Evolutionary conservation across 768 basidiomycete genomes (phyloP).

Genomic region (Trametes cubensis): DNA sequence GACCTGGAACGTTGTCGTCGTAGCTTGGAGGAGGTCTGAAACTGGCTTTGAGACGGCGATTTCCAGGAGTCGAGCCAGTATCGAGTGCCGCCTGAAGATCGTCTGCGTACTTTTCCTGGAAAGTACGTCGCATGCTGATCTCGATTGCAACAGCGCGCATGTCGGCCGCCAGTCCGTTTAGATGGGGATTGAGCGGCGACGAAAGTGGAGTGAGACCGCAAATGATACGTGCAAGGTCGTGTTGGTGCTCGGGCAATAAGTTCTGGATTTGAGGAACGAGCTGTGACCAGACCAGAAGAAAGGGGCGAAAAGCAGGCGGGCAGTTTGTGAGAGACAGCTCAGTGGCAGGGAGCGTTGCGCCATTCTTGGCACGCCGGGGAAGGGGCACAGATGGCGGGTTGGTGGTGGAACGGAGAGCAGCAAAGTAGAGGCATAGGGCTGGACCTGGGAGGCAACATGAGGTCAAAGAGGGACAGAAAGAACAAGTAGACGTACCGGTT

Average conservation of each 20-base stretch:
- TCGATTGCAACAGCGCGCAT: conserved; percentile 86
- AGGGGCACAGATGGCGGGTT: conserved; percentile 81
- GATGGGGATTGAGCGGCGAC: conserved; percentile 41
- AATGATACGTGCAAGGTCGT: conserved; percentile 82
- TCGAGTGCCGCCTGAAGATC: conserved; percentile 84
- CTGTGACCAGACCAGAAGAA: conserved; percentile 73
- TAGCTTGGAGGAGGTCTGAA: conserved; percentile 77
- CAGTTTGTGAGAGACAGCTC: conserved; percentile 71
- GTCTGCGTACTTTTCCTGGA: conserved; percentile 75
- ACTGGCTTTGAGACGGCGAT: conserved; percentile 48
- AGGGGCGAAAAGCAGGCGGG: conserved; percentile 65
- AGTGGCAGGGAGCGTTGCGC: conserved; percentile 41
- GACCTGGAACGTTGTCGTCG: conserved; percentile 34
- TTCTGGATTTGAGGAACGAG: conserved; percentile 66
- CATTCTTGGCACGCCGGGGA: conserved; percentile 54
- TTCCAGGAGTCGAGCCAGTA: conserved; percentile 44
- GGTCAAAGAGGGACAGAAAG: background rate
- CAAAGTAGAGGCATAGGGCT: conserved; percentile 83
- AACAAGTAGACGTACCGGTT: conserved; percentile 52
- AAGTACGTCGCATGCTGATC: conserved; percentile 80
- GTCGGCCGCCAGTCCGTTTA: conserved; percentile 74
- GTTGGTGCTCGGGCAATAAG: conserved; percentile 65
- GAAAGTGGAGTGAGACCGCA: conserved; percentile 58
- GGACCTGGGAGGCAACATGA: conserved; percentile 51
- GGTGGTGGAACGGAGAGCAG: conserved; percentile 74